Percentiles rank a stretch among this genome's conserved stretches.
phyloP scores from a whole-genome alignment of 1,284 basidiomycete species.

The Austroboletus rostrupii region DNA sequence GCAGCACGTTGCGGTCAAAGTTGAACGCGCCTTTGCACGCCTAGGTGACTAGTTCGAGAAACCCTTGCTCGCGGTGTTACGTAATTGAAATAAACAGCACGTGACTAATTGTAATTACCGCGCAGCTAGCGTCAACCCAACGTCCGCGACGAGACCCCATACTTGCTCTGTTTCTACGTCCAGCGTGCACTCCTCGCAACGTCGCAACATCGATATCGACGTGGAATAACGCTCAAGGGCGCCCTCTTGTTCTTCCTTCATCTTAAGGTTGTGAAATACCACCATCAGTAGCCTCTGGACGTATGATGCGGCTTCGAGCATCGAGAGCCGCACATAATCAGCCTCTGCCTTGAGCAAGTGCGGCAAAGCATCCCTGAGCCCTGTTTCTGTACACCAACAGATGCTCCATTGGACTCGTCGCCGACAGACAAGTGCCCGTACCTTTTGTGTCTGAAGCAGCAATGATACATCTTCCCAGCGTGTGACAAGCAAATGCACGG shows the following conservation, averaged over 20 bases:
- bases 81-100: slow-evolving; percentile 23
- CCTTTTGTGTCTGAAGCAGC: slow-evolving; percentile 39
- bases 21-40: slow-evolving; percentile 9
- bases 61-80: slow-evolving; percentile 15
- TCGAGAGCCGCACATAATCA: slow-evolving; percentile 57
- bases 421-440: slow-evolving; percentile 6
- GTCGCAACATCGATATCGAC: slow-evolving; percentile 40
- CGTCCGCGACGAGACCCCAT: slow-evolving; percentile 53
- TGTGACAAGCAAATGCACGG: slow-evolving; percentile 69
- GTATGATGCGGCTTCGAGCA: slow-evolving; percentile 56
- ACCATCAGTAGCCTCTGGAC: slow-evolving; percentile 68
- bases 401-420: slow-evolving; percentile 3
- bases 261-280: slow-evolving; percentile 65
- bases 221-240: slow-evolving; percentile 47
- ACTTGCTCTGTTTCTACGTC: slow-evolving; percentile 54
- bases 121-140: slow-evolving; percentile 53
- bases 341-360: slow-evolving; percentile 62
- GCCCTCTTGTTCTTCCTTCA: slow-evolving; percentile 51
- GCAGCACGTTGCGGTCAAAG: slow-evolving; percentile 10
- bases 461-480: slow-evolving; percentile 68
- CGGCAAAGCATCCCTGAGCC: slow-evolving; percentile 51
- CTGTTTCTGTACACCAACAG: slow-evolving; percentile 22
- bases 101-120: slow-evolving; percentile 31
- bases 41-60: slow-evolving; percentile 9
- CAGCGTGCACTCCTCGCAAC: slow-evolving; percentile 38